Evolutionary conservation across 805 yeast species (phyloP), one percentile per base, ranked within the genome.

Genomic region (Yarrowia osloensis): DNA sequence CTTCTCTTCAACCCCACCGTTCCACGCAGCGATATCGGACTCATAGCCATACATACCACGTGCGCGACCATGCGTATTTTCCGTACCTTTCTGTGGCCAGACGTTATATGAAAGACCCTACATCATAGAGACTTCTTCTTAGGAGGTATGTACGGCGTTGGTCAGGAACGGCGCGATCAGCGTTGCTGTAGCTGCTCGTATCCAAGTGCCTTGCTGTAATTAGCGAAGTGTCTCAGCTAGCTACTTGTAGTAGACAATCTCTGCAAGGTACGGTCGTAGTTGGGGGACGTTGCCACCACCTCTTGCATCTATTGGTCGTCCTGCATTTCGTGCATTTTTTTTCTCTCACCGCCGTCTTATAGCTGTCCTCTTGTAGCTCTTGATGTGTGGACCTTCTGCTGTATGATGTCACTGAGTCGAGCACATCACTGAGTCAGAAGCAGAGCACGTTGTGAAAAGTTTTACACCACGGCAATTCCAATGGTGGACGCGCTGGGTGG

Each of bases 11-110:
- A 40, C 26, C 46, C 15, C 46, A 40, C 46, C 46, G 46, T 40
- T 40, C 26, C 15, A 40, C 46, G 46, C 50, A 46, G 50, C 50
- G 50, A 46, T 26, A 46, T 46, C 50, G 50, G 50, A 46, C 50
- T 46, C 21, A 2, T 1, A 22, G 33, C 33, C 50, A 46, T 49
- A 49, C 54, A 49, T 49, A 12, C 40, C 57, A 50, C 57, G 57
- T 50, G 57, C 57, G 57, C 13, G 19, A 3, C 19, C 28, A 33
- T 50, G 57, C 57, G 40, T 50, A 31, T 50, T 50, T 50, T 49
- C 55, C 39, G 55, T 49, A 31, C 55, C 11, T 11, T 9, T 49
- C 50, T 46, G 50, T 46, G 31, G 33, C 33, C 50, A 46, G 50
- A 22, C 24, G 50, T 24, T 46, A 46, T 17, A 46, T 46, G 50